Conservation (phyloP, 108 stramenopile genomes). For the Pseudonitzschia delicatissima region DNA sequence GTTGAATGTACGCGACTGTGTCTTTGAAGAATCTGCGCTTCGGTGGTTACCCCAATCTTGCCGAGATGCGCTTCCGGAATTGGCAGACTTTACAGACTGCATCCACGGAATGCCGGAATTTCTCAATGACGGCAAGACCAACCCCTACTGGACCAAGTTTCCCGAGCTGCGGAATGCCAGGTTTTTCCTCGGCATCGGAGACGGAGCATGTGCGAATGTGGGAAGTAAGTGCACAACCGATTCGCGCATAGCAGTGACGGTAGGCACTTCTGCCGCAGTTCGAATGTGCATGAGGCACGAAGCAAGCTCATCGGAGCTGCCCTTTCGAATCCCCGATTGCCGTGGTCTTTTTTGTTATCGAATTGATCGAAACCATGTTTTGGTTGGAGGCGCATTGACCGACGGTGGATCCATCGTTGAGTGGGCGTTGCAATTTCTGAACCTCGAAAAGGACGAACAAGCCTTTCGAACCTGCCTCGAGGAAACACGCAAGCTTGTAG, state of each 20-base stretch:
- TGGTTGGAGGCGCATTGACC: slow-evolving; percentile 80
- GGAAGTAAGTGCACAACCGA: slow-evolving; percentile 64
- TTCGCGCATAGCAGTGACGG: slow-evolving; percentile 75
- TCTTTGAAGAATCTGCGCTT: slow-evolving; percentile 47
- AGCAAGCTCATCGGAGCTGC: neutral
- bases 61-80: slow-evolving; percentile 33
- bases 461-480: slow-evolving; percentile 48
- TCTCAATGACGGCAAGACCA: slow-evolving; percentile 11
- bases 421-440: slow-evolving; percentile 64
- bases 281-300: slow-evolving; percentile 57
- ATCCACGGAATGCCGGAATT: slow-evolving; percentile 13
- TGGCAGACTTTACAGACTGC: slow-evolving; percentile 48
- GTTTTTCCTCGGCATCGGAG: slow-evolving; percentile 73
- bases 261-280: slow-evolving; percentile 83
- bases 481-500: slow-evolving; percentile 5
- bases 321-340: slow-evolving; percentile 14
- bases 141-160: slow-evolving; percentile 57
- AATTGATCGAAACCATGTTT: slow-evolving; percentile 49
- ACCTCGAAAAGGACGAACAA: slow-evolving; percentile 34
- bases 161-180: slow-evolving; percentile 50
- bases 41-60: slow-evolving; percentile 44
- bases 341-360: slow-evolving; percentile 80
- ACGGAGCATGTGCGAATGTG: slow-evolving; percentile 85
- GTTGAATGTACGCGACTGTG: slow-evolving; percentile 61
- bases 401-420: slow-evolving; percentile 85